Evolutionary conservation across 352 stramenopile species (phyloP).

Genomic region (Phytophthora boehmeriae): DNA sequence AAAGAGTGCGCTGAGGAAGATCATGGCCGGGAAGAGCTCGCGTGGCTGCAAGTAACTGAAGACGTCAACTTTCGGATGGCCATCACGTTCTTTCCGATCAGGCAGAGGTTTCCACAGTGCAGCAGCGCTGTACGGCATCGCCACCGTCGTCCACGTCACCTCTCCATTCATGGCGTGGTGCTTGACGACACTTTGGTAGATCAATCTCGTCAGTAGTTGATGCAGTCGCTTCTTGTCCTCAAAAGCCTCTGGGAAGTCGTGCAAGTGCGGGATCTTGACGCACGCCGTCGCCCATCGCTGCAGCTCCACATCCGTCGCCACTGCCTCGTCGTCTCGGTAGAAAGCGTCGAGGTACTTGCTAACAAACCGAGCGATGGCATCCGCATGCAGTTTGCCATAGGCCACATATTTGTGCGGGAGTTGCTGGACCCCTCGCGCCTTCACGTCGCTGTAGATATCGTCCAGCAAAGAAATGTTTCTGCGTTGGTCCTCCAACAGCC

Average conservation of each 20-base stretch:
- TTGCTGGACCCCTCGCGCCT: conserved; percentile 28
- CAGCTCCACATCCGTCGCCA: conserved; percentile 42
- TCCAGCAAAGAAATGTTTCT: conserved; percentile 26
- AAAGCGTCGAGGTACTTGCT: conserved; percentile 30
- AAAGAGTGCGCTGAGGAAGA: conserved; percentile 42
- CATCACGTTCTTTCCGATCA: conserved; percentile 27
- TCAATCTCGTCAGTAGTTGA: conserved; percentile 35
- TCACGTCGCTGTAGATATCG: conserved; percentile 30
- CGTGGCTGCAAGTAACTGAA: conserved; percentile 32
- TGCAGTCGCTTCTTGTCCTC: conserved; percentile 15
- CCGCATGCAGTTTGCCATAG: conserved; percentile 40
- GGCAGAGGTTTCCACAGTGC: conserved; percentile 53
- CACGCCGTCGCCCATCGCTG: conserved; percentile 40
- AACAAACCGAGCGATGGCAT: conserved; percentile 35
- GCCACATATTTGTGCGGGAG: conserved; percentile 44
- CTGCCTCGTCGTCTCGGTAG: conserved; percentile 33
- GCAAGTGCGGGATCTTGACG: conserved; percentile 33
- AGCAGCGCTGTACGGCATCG: conserved; percentile 46
- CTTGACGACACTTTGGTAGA: conserved; percentile 49
- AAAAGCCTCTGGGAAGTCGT: conserved; percentile 29
- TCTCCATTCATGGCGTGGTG: conserved; percentile 65
- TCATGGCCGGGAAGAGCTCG: conserved; percentile 27
- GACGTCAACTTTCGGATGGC: conserved; percentile 32
- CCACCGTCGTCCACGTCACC: conserved; percentile 45
- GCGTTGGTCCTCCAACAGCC: conserved; percentile 36